phyloP scores from a whole-genome alignment of 805 yeast species.

The Cyberlindnera xishuangbannaensis region DNA sequence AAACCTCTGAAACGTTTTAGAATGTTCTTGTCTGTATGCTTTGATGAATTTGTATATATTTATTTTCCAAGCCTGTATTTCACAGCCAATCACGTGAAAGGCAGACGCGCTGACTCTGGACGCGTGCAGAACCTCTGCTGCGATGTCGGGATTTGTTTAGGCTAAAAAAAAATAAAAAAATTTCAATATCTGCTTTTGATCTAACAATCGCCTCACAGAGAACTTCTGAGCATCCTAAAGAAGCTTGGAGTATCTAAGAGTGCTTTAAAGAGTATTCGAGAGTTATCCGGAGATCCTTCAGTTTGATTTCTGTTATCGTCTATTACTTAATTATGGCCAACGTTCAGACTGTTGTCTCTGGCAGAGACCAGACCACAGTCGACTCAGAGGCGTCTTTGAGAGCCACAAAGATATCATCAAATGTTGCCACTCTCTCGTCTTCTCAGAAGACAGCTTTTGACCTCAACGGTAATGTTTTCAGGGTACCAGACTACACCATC shows the following conservation, averaged over 20 bases:
- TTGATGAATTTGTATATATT: neutral
- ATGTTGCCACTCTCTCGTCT: constrained; percentile 19
- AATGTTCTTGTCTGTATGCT: neutral
- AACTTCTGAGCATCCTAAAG: too few species aligned
- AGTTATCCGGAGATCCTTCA: too few species aligned
- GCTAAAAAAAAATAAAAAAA: too few species aligned
- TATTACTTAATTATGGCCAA: too few species aligned
- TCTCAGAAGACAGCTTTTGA: constrained; percentile 33
- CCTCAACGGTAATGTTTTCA: constrained; percentile 51
- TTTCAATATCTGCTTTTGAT: too few species aligned
- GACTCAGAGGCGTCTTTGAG: constrained; percentile 14
- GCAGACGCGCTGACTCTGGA: constrained; percentile 1
- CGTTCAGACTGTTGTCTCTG: constrained; percentile 11
- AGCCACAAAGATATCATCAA: constrained; percentile 16
- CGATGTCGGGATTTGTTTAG: too few species aligned
- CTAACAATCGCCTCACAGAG: too few species aligned
- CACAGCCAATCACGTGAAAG: neutral
- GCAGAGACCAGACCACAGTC: constrained; percentile 9
- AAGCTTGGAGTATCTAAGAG: too few species aligned
- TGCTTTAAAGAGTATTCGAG: too few species aligned
- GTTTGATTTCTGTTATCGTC: too few species aligned
- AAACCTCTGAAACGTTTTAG: too few species aligned
- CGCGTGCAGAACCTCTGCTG: neutral
- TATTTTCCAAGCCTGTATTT: neutral
- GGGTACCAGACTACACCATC: constrained; percentile 70